Evolutionary conservation across 2,329 filamentous ascomycete species (phyloP).

Genomic region (Aureobasidium pullulans): DNA sequence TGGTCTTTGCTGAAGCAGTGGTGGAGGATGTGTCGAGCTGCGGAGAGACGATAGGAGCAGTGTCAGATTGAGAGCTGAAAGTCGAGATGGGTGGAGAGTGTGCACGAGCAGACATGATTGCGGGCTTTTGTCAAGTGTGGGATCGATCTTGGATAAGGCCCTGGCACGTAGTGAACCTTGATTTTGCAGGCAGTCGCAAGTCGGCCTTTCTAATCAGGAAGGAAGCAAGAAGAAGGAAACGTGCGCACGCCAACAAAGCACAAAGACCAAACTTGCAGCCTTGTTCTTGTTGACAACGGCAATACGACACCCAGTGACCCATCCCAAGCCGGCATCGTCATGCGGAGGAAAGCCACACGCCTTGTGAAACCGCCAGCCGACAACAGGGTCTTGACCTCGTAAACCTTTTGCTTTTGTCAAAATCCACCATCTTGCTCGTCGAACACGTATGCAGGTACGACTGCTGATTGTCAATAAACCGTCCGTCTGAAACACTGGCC

Average conservation of each 20-base stretch:
- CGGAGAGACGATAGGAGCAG: neutral
- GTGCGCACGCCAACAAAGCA: neutral
- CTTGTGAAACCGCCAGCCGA: neutral
- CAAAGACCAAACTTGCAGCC: neutral
- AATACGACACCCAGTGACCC: neutral
- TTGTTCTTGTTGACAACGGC: neutral
- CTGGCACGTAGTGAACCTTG: slow-evolving; percentile 8
- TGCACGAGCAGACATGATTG: slow-evolving; percentile 5
- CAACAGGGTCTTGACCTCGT: neutral
- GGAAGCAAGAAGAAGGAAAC: neutral
- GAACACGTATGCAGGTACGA: slow-evolving; percentile 10
- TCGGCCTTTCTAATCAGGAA: neutral
- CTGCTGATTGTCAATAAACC: neutral
- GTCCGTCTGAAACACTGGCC: slow-evolving; percentile 7
- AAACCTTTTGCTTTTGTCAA: neutral
- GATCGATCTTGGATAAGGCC: neutral
- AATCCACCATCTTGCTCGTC: neutral
- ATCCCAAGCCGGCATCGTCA: neutral
- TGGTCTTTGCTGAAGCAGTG: slow-evolving; percentile 13
- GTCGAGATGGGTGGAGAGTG: slow-evolving; percentile 3
- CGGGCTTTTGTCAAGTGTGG: neutral
- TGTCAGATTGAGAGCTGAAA: slow-evolving; percentile 4
- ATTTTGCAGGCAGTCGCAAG: neutral
- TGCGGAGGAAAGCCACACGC: neutral
- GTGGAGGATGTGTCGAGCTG: neutral